Conservation (phyloP, 1,284 basidiomycete genomes). For the Inonotus hispidus region DNA sequence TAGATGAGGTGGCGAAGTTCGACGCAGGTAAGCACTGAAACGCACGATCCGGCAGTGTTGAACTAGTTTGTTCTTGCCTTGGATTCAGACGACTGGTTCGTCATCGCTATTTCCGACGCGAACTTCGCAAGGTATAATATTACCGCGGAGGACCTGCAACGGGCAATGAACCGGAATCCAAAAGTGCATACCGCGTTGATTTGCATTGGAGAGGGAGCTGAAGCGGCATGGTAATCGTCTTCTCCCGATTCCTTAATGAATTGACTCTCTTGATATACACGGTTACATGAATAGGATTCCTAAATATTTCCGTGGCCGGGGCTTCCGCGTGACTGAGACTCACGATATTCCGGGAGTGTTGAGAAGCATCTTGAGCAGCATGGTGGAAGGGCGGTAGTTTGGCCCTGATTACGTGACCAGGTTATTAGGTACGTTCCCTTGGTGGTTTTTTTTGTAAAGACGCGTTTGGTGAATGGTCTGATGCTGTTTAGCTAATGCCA, state of each 20-base stretch:
- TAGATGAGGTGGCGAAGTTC: constrained; percentile 51
- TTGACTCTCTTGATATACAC: neutral
- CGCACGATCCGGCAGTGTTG: neutral
- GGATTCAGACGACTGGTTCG: constrained; percentile 56
- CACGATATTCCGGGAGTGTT: constrained; percentile 46
- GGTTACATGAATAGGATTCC: constrained; percentile 46
- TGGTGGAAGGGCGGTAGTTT: constrained; percentile 38
- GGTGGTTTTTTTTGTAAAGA: neutral
- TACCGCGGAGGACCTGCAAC: constrained; percentile 50
- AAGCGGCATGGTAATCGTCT: constrained; percentile 46
- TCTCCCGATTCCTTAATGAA: neutral
- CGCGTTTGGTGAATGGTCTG: neutral
- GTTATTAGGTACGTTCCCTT: too few species aligned
- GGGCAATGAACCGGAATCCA: constrained; percentile 52
- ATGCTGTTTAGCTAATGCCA: neutral
- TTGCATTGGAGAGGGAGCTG: constrained; percentile 65
- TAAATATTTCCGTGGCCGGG: constrained; percentile 45
- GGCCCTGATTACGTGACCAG: too few species aligned
- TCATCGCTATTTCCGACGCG: constrained; percentile 63
- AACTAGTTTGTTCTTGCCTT: neutral
- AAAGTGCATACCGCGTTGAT: constrained; percentile 63
- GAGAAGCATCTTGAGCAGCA: constrained; percentile 44
- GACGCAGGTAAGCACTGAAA: constrained; percentile 45
- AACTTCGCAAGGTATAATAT: constrained; percentile 61
- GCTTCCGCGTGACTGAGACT: constrained; percentile 44